Evolutionary conservation across 179 eudicot genomes (phyloP).

Genomic region (Silene vulgaris): DNA sequence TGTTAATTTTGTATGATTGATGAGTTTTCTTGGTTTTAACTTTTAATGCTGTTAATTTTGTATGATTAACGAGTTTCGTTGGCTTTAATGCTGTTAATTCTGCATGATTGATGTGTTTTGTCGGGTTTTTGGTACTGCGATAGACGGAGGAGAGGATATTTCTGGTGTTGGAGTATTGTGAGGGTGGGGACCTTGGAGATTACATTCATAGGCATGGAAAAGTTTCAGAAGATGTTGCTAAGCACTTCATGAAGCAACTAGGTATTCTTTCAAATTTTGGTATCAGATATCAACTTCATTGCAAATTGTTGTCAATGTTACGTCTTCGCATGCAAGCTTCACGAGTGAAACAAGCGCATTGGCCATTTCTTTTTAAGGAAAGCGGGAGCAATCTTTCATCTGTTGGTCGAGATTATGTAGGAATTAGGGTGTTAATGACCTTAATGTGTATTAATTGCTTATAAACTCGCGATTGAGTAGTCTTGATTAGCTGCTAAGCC

Average conservation of each 20-base stretch:
- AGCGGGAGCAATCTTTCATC: not conserved
- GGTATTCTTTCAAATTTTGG: constrained; percentile 26
- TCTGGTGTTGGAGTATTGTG: constrained; percentile 55
- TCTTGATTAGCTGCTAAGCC: constrained; percentile 5
- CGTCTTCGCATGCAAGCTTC: too few relatives aligned
- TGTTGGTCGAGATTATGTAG: constrained; percentile 2
- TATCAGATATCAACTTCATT: not conserved
- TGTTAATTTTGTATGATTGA: not conserved
- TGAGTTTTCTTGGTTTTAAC: not conserved
- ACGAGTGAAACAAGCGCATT: too few relatives aligned
- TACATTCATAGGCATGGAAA: constrained; percentile 48
- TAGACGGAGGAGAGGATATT: constrained; percentile 47
- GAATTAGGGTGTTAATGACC: not conserved
- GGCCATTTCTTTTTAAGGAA: too few relatives aligned
- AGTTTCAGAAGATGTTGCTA: constrained; percentile 49
- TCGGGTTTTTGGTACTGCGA: constrained; percentile 13
- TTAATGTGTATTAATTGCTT: not conserved
- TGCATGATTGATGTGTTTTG: not conserved
- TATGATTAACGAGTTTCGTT: not conserved
- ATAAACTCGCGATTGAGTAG: not conserved
- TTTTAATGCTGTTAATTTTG: not conserved
- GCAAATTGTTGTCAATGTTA: not conserved
- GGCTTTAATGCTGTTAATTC: not conserved
- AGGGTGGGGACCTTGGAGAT: constrained; percentile 52
- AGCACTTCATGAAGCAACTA: constrained; percentile 50